Conservation (phyloP, 139 green algal species). For the Chlamydomonas eustigma region DNA sequence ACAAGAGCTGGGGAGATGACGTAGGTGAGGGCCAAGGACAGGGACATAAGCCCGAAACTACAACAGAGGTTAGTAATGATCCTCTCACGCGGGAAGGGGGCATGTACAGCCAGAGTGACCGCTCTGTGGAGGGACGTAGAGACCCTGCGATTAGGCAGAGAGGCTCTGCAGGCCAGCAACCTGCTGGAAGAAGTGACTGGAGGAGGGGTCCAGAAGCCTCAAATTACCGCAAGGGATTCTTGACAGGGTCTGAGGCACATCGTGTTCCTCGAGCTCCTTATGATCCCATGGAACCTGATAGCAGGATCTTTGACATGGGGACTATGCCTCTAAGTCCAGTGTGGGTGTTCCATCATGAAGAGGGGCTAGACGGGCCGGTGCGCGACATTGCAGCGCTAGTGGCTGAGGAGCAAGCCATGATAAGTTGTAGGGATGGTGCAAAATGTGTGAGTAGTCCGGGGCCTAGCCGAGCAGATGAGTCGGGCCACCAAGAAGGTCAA, state of each 20-base stretch:
- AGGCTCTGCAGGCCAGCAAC: background rate
- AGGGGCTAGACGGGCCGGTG: background rate
- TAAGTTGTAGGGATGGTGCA: too few species aligned
- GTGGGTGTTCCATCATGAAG: background rate
- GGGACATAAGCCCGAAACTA: slow-evolving; percentile 46
- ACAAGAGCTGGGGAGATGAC: too few species aligned
- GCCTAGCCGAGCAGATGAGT: too few species aligned
- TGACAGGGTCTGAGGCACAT: background rate
- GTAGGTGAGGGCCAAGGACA: slow-evolving; percentile 8
- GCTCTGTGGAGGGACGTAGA: background rate
- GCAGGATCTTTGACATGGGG: background rate
- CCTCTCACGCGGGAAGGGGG: slow-evolving; percentile 47
- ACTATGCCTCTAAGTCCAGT: background rate
- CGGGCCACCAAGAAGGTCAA: too few species aligned
- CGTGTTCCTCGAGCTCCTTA: background rate
- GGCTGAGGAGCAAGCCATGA: background rate
- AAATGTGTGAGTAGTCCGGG: too few species aligned
- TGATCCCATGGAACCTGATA: background rate
- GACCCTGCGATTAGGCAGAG: background rate
- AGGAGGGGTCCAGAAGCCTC: too few species aligned
- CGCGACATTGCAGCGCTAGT: background rate
- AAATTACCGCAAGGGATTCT: background rate
- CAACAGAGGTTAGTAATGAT: too few species aligned
- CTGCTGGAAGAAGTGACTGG: too few species aligned
- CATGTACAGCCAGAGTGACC: slow-evolving; percentile 20